Percentiles rank a stretch among this genome's conserved stretches.
Conservation (phyloP, 495 filamentous ascomycete species). For the Clohesyomyces aquaticus region DNA sequence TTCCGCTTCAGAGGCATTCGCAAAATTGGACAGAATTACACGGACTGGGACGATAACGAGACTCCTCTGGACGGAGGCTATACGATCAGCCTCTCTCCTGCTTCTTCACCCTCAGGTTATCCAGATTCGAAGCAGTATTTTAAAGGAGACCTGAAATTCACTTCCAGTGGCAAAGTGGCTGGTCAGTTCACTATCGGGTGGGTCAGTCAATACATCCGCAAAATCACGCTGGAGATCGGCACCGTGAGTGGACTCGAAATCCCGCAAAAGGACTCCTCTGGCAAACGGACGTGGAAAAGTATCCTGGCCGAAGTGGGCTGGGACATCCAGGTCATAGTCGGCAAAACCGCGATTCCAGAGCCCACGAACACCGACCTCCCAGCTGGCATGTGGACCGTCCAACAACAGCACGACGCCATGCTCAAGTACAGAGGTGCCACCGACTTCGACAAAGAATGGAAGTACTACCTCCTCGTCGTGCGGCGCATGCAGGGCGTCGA, state of each 20-base stretch:
- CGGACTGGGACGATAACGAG: constrained; percentile 1
- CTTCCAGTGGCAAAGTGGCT: not conserved
- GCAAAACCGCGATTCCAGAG: constrained; percentile 18
- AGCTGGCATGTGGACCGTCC: constrained; percentile 3
- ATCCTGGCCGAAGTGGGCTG: constrained; percentile 11
- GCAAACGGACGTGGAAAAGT: constrained; percentile 12
- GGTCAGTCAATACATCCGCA: constrained; percentile 6
- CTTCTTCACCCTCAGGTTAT: constrained; percentile 6
- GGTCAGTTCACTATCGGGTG: constrained; percentile 19
- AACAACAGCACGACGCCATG: constrained; percentile 22
- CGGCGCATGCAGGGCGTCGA: not conserved
- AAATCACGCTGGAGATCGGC: constrained; percentile 12
- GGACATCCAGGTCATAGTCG: constrained; percentile 9
- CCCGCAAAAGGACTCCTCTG: constrained; percentile 7
- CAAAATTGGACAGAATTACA: not conserved
- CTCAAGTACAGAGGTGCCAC: constrained; percentile 10
- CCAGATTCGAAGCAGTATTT: constrained; percentile 15
- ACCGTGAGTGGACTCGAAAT: constrained; percentile 7
- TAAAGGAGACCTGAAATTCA: constrained; percentile 3
- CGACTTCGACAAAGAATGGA: constrained; percentile 25
- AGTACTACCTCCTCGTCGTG: constrained; percentile 12
- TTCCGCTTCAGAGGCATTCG: constrained; percentile 9
- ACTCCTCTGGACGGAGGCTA: not conserved
- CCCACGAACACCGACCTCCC: not conserved
- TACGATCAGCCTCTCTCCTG: not conserved